phyloP scores from a whole-genome alignment of 2,329 filamentous ascomycete species.

The Penicillium capsulatum region DNA sequence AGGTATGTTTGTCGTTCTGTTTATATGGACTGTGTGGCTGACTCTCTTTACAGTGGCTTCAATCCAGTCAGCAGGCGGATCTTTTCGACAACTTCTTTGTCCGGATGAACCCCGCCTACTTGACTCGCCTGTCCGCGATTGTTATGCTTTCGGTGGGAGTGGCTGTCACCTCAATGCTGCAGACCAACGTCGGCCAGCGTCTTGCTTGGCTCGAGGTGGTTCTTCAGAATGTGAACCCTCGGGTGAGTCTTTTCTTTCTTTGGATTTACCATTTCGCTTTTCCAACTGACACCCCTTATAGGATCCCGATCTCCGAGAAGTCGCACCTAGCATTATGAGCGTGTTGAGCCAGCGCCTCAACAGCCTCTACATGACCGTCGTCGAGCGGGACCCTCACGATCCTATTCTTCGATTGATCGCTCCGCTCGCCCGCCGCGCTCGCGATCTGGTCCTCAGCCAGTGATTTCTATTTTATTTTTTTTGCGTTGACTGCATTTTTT shows the following conservation, averaged over 20 bases:
- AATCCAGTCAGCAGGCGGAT: constrained; percentile 55
- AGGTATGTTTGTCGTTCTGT: constrained; percentile 28
- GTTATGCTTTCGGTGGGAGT: constrained; percentile 59
- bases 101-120: constrained; percentile 53
- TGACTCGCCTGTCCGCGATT: constrained; percentile 53
- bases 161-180: constrained; percentile 56
- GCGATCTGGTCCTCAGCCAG: constrained; percentile 29
- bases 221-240: constrained; percentile 51
- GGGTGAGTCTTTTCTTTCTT: constrained; percentile 39
- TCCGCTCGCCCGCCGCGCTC: constrained; percentile 42
- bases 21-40: constrained; percentile 9
- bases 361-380: constrained; percentile 53
- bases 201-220: constrained; percentile 57
- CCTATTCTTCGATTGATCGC: constrained; percentile 52
- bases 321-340: constrained; percentile 58
- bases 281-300: constrained; percentile 21
- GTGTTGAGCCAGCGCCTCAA: constrained; percentile 56
- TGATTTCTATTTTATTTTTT: neutral
- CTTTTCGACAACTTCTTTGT: constrained; percentile 62
- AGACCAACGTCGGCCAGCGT: constrained; percentile 52
- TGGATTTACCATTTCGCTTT: neutral
- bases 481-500: neutral
- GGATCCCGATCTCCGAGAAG: constrained; percentile 54
- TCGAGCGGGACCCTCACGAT: constrained; percentile 50
- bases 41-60: constrained; percentile 52